Percentiles rank a stretch among this genome's conserved stretches.
phyloP scores from a whole-genome alignment of 495 filamentous ascomycete genomes.

The Lichenothelia convexa region DNA sequence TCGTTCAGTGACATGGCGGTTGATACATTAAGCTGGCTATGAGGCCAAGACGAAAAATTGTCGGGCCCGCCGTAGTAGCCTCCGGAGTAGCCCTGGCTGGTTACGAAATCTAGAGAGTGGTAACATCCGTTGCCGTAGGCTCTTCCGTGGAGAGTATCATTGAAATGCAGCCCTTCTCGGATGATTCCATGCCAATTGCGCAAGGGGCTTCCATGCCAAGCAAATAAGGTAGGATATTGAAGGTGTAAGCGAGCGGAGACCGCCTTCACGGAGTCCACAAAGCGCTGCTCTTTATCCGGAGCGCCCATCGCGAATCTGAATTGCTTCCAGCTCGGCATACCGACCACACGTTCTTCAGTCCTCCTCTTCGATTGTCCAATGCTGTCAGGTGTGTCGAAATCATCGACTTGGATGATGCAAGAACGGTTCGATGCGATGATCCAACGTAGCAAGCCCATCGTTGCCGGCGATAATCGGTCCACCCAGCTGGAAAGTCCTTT shows the following conservation, averaged over 20 bases:
- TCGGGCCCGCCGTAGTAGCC: not conserved
- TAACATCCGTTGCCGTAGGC: conserved; percentile 71
- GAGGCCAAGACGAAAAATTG: conserved; percentile 33
- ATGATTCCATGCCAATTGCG: conserved; percentile 85
- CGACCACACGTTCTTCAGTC: conserved; percentile 36
- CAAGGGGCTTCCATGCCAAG: conserved; percentile 65
- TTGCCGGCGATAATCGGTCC: conserved; percentile 43
- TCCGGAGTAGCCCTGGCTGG: conserved; percentile 38
- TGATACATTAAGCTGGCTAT: conserved; percentile 39
- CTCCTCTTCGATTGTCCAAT: conserved; percentile 4
- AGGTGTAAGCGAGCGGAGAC: conserved; percentile 23
- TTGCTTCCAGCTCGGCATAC: conserved; percentile 53
- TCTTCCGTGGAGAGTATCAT: conserved; percentile 41
- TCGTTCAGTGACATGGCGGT: conserved; percentile 66
- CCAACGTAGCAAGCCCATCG: conserved; percentile 60
- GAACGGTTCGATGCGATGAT: conserved; percentile 83
- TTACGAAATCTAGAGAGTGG: conserved; percentile 38
- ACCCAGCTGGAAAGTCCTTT: conserved; percentile 40
- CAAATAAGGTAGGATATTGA: conserved; percentile 53
- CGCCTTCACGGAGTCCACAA: conserved; percentile 42
- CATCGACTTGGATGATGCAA: conserved; percentile 57
- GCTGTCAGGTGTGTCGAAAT: conserved; percentile 1
- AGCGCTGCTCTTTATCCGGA: conserved; percentile 77
- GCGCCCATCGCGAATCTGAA: conserved; percentile 81
- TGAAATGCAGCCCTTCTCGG: conserved; percentile 62